Conservation (phyloP, 179 eudicot species). For the Amaranthus tricolor region DNA sequence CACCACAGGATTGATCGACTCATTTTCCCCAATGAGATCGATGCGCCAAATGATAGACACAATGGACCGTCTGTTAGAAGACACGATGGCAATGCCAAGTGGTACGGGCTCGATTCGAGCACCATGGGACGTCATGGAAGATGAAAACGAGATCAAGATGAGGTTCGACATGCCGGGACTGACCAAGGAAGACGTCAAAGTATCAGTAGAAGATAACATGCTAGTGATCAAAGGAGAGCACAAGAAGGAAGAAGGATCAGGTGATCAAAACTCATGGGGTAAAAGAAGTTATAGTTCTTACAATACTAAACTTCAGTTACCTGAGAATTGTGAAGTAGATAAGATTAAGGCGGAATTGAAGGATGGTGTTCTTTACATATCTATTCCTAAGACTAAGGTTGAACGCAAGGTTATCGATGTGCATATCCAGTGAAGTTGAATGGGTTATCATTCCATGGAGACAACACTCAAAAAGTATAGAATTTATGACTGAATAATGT, state of each 20-base stretch:
- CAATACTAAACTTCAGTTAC: conserved; percentile 52
- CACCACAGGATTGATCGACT: conserved; percentile 53
- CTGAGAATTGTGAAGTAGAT: conserved; percentile 53
- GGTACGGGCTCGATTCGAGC: conserved; percentile 38
- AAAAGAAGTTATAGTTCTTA: conserved; percentile 46
- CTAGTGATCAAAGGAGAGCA: conserved; percentile 64
- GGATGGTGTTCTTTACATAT: conserved; percentile 63
- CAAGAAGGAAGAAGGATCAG: conserved; percentile 36
- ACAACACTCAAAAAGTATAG: too few relatives aligned
- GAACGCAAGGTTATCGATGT: conserved; percentile 70
- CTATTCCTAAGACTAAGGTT: conserved; percentile 53
- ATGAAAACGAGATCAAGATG: conserved; percentile 61
- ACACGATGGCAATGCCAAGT: conserved; percentile 53
- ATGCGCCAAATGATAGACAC: conserved; percentile 71
- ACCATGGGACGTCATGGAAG: conserved; percentile 73
- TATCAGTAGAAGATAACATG: conserved; percentile 51
- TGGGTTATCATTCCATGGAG: too few relatives aligned
- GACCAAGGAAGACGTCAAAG: conserved; percentile 67
- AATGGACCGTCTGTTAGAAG: conserved; percentile 67
- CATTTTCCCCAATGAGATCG: conserved; percentile 64
- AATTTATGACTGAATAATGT: neutral
- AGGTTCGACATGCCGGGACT: conserved; percentile 80
- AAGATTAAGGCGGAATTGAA: conserved; percentile 69
- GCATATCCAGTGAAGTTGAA: conserved; percentile 36
- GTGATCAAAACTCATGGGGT: conserved; percentile 30